phyloP scores from a whole-genome alignment of 345 rosid genomes.

The Fremontodendron californicum region DNA sequence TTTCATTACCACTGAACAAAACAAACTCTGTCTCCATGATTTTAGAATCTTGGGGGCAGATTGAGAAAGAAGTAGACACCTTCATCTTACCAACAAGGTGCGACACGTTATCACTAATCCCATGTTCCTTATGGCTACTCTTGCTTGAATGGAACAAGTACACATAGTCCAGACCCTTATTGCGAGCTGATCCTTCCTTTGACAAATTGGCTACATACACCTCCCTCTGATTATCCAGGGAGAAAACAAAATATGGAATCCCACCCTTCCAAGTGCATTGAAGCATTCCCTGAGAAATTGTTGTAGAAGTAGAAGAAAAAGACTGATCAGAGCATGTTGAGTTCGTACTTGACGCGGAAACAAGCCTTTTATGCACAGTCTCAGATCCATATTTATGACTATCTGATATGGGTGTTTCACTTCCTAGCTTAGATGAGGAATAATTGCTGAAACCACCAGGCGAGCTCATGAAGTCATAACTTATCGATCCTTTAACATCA shows the following conservation, averaged over 20 bases:
- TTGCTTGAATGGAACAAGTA: constrained; percentile 58
- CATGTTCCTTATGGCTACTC: constrained; percentile 37
- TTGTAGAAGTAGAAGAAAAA: constrained; percentile 41
- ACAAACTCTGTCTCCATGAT: constrained; percentile 71
- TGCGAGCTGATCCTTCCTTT: constrained; percentile 31
- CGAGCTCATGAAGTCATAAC: constrained; percentile 34
- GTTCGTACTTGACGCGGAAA: constrained; percentile 48
- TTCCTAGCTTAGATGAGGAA: constrained; percentile 29
- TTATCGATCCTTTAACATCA: constrained; percentile 35
- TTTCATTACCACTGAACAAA: constrained; percentile 52
- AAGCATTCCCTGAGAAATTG: constrained; percentile 66
- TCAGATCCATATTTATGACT: constrained; percentile 24
- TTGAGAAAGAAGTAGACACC: constrained; percentile 54
- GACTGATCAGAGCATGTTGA: constrained; percentile 54
- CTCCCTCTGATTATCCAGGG: constrained; percentile 64
- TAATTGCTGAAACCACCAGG: constrained; percentile 32
- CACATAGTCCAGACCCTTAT: constrained; percentile 35
- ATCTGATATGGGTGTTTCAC: constrained; percentile 16
- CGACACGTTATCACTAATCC: constrained; percentile 27
- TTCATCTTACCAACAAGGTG: constrained; percentile 65
- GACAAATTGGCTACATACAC: constrained; percentile 56
- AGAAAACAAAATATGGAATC: constrained; percentile 71
- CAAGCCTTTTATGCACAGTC: constrained; percentile 27
- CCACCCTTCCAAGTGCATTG: constrained; percentile 69
- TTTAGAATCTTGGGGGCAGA: constrained; percentile 42